Evolutionary conservation across 495 filamentous ascomycete genomes (phyloP).

Genomic region (Chaetomidium leptoderma): DNA sequence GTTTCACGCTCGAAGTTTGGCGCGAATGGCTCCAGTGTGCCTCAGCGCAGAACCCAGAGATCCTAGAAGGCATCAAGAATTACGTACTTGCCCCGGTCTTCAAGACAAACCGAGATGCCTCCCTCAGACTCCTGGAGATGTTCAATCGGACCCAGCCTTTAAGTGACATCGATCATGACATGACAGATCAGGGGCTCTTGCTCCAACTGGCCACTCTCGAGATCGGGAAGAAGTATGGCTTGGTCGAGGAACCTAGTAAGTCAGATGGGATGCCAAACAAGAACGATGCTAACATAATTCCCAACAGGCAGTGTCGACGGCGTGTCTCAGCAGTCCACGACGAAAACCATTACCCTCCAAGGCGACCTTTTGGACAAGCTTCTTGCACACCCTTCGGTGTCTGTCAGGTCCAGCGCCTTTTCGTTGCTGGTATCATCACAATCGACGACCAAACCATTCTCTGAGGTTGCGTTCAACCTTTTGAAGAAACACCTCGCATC

Average conservation of each 20-base stretch:
- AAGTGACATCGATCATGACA: slow-evolving; percentile 39
- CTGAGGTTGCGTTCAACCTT: slow-evolving; percentile 51
- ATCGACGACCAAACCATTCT: slow-evolving; percentile 66
- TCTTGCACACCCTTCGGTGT: slow-evolving; percentile 57
- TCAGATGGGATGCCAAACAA: not conserved
- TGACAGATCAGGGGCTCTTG: slow-evolving; percentile 51
- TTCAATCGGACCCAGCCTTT: slow-evolving; percentile 36
- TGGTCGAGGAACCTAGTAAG: slow-evolving; percentile 71
- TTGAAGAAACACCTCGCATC: slow-evolving; percentile 58
- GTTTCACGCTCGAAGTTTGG: slow-evolving; percentile 45
- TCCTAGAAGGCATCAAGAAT: slow-evolving; percentile 61
- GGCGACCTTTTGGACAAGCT: slow-evolving; percentile 47
- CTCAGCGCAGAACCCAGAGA: slow-evolving; percentile 47
- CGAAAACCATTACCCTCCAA: slow-evolving; percentile 35
- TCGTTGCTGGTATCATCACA: slow-evolving; percentile 68
- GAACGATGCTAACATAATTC: not conserved
- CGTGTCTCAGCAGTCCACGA: slow-evolving; percentile 15
- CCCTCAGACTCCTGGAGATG: slow-evolving; percentile 52
- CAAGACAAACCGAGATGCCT: slow-evolving; percentile 50
- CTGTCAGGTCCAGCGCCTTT: slow-evolving; percentile 67
- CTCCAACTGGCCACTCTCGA: slow-evolving; percentile 67
- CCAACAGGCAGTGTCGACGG: slow-evolving; percentile 13
- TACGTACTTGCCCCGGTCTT: slow-evolving; percentile 74
- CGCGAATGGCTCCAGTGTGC: slow-evolving; percentile 45
- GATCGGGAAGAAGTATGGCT: slow-evolving; percentile 70